A percentile compares a stretch with the other conserved stretches of the same genome.
Evolutionary conservation across 371 early-diverging fungal species (phyloP).

Genomic region (Actinomucor elegans): DNA sequence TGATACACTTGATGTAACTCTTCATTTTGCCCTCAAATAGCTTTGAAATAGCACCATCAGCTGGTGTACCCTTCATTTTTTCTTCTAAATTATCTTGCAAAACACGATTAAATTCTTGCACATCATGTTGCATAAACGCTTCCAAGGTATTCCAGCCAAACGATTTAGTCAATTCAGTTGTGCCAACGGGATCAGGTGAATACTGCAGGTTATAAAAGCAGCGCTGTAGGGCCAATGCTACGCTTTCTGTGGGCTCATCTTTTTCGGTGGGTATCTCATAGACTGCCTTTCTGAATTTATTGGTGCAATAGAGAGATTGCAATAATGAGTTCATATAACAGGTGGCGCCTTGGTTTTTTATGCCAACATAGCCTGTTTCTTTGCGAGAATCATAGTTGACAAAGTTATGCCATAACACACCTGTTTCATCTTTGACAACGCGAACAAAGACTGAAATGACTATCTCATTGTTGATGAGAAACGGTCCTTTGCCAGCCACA

Average conservation of each 20-base stretch:
- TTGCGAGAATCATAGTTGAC: slow-evolving; percentile 84
- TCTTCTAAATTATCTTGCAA: slow-evolving; percentile 94
- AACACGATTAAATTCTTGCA: slow-evolving; percentile 96
- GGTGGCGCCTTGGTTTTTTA: slow-evolving; percentile 98
- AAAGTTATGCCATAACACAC: slow-evolving; percentile 77
- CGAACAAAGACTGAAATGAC: slow-evolving; percentile 79
- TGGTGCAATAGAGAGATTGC: slow-evolving; percentile 97
- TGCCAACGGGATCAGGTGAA: slow-evolving; percentile 71
- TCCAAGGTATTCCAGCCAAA: slow-evolving; percentile 98
- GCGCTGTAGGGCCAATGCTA: slow-evolving; percentile 93
- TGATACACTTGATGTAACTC: slow-evolving; percentile 91
- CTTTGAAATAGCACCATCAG: slow-evolving; percentile 88
- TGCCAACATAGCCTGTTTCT: slow-evolving; percentile 92
- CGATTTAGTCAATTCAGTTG: slow-evolving; percentile 91
- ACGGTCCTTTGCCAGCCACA: slow-evolving; percentile 46
- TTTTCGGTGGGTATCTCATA: slow-evolving; percentile 90
- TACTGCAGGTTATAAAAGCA: slow-evolving; percentile 91
- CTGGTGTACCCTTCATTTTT: slow-evolving; percentile 87
- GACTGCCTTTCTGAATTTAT: slow-evolving; percentile 89
- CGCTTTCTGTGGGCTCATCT: slow-evolving; percentile 82
- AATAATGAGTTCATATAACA: slow-evolving; percentile 99
- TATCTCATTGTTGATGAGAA: slow-evolving; percentile 66
- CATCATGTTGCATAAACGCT: slow-evolving; percentile 96
- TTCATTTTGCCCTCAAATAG: slow-evolving; percentile 96
- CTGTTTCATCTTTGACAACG: slow-evolving; percentile 84